Conservation (phyloP, 305 asterid genomes). For the Fraxinus nigra region DNA sequence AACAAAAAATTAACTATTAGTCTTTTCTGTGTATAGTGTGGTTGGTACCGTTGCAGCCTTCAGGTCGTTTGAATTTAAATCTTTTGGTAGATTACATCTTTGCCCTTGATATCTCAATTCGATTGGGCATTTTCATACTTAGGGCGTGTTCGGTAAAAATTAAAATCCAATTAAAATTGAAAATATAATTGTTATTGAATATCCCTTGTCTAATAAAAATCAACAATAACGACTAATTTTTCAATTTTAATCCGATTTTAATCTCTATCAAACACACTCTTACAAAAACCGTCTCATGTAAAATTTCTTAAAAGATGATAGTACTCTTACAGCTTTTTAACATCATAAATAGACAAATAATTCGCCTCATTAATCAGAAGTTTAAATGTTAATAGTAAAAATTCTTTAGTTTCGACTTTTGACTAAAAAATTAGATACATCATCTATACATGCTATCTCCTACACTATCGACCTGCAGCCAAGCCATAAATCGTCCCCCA, state of each 20-base stretch:
- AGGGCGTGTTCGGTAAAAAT: too few species aligned
- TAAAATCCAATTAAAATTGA: too few species aligned
- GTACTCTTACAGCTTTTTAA: slow-evolving; percentile 2
- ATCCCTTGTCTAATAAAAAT: too few species aligned
- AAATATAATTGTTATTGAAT: too few species aligned
- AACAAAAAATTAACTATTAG: neutral
- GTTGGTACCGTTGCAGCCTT: neutral
- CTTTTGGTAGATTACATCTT: neutral
- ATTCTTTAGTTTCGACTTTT: slow-evolving; percentile 27
- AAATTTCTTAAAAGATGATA: neutral
- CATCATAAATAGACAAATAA: slow-evolving; percentile 26
- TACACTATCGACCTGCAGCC: slow-evolving; percentile 30
- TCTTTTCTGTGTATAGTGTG: neutral
- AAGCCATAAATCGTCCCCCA: slow-evolving; percentile 26
- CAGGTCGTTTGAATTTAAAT: neutral
- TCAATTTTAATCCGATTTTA: too few species aligned
- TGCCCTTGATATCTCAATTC: neutral
- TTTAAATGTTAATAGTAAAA: slow-evolving; percentile 29
- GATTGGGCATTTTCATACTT: neutral
- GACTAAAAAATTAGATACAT: slow-evolving; percentile 40
- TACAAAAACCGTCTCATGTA: neutral
- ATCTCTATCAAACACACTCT: too few species aligned
- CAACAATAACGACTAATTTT: too few species aligned
- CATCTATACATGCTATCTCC: slow-evolving; percentile 51
- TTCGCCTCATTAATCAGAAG: slow-evolving; percentile 25